phyloP scores from a whole-genome alignment of 345 rosid genomes.

The Eucalyptus brandiana region DNA sequence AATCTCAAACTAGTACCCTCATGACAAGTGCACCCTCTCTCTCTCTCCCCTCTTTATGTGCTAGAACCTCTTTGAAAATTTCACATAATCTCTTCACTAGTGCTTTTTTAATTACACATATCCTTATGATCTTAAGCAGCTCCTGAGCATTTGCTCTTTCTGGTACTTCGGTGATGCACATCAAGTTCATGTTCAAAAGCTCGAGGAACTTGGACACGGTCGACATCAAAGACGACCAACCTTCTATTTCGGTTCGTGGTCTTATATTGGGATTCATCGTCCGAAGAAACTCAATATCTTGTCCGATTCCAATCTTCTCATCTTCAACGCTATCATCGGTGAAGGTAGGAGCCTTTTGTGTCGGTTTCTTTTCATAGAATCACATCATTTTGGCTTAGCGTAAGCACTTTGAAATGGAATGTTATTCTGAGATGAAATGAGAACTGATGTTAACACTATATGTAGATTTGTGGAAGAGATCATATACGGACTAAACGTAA shows the following conservation, averaged over 20 bases:
- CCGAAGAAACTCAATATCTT: not conserved
- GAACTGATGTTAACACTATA: not conserved
- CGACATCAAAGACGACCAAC: not conserved
- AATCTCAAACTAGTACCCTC: fast-evolving
- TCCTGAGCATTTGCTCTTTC: not conserved
- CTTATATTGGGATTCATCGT: not conserved
- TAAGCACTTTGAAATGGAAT: not conserved
- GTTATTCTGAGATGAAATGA: not conserved
- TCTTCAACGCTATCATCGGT: fast-evolving
- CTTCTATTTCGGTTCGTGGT: not conserved
- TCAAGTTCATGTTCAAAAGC: not conserved
- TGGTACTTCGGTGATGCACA: not conserved
- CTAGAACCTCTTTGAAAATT: not conserved
- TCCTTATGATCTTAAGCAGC: not conserved
- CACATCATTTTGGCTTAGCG: fast-evolving
- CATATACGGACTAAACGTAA: fast-evolving
- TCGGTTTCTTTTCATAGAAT: not conserved
- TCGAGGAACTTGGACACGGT: not conserved
- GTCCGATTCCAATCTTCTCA: not conserved
- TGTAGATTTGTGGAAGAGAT: not conserved
- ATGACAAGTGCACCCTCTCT: not conserved
- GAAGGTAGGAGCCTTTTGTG: not conserved
- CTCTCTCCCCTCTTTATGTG: not conserved
- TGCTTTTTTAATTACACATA: not conserved
- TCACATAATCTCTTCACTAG: not conserved